Conservation (phyloP, 1,139 yeast genomes). For the Candida glucosophila region DNA sequence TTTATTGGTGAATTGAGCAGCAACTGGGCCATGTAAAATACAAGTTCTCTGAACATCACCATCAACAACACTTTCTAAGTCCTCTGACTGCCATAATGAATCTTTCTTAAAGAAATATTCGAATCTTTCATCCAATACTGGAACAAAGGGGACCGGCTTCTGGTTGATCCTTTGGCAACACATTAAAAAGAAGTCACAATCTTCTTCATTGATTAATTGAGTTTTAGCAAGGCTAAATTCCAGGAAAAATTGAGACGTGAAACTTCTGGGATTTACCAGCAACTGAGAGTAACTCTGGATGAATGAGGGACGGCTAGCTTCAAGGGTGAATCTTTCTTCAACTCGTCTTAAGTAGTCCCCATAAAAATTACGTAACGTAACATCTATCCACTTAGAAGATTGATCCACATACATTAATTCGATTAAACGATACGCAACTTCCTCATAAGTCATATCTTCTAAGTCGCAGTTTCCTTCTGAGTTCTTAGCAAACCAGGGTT, state of each 20-base stretch:
- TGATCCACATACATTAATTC: constrained; percentile 82
- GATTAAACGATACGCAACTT: constrained; percentile 79
- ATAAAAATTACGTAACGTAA: constrained; percentile 74
- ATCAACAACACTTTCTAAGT: constrained; percentile 89
- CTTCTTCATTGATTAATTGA: constrained; percentile 91
- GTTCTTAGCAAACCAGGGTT: constrained; percentile 91
- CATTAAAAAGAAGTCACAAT: constrained; percentile 84
- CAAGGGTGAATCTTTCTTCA: constrained; percentile 85
- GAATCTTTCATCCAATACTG: constrained; percentile 87
- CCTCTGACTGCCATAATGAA: constrained; percentile 98
- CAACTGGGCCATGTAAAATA: constrained; percentile 97
- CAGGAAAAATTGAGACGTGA: constrained; percentile 51
- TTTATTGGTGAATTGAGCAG: constrained; percentile 82
- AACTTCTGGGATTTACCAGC: constrained; percentile 50
- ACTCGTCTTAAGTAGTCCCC: constrained; percentile 87
- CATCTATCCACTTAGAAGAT: constrained; percentile 82
- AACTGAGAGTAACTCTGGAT: constrained; percentile 68
- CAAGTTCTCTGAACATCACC: constrained; percentile 97
- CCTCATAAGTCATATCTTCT: constrained; percentile 92
- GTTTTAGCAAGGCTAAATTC: constrained; percentile 65
- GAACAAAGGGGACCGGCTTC: constrained; percentile 97
- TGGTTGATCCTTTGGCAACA: constrained; percentile 78
- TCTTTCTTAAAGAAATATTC: constrained; percentile 97
- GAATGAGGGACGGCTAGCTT: constrained; percentile 47
- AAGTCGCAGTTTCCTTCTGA: constrained; percentile 78